Evolutionary conservation across 768 basidiomycete species (phyloP), one percentile per base, ranked within the genome.

Genomic region (Boletus vermiculosoides): DNA sequence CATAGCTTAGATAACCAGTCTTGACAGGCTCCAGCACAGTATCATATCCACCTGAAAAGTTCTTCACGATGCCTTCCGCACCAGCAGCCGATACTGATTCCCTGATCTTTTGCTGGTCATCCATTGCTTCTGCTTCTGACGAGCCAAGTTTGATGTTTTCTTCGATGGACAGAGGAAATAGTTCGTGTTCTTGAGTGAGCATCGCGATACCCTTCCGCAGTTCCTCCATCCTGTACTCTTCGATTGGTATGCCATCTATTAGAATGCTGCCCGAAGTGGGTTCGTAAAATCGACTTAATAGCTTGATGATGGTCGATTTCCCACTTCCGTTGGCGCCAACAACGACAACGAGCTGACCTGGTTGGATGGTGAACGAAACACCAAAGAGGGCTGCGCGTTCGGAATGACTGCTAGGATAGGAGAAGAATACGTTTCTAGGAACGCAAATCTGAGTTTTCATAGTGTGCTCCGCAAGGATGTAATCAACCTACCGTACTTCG

Each of bases 351-450:
- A 74, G 60, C 20, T 70, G 68, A 5, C 74, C 74, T 7, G 68
- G 65, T 13, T 60, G 55, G 28, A 75, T 68, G 12, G 62, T 61
- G 47, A 75, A 73, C 5, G 67, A 67, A 4, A 73, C 63, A n/a
- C 60, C 22, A 47, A 60, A 50, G 55, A 74, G 56, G 23, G 69
- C 72, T 0, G 57, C 31, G 12, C 52, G 62, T 23, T 63, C 56
- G 16, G 66, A 56, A 18, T 63, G 59, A 50, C 70, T 71, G 22
- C 74, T 77, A 0, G 83, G 83, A 60, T 87, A 87, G 11, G 71
- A 65, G 56, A 86, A 86, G 0, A 71, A 71, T 0, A 86, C 76
- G 49, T 83, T 63, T 20, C 85, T 86, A 40, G 2, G n/a, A 36
- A 5, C n/a, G 12, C n/a, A 36, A 9, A n/a, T 1, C 6, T 22